Evolutionary conservation across 106 monocot species (phyloP).

Genomic region (Apostasia ramifera): DNA sequence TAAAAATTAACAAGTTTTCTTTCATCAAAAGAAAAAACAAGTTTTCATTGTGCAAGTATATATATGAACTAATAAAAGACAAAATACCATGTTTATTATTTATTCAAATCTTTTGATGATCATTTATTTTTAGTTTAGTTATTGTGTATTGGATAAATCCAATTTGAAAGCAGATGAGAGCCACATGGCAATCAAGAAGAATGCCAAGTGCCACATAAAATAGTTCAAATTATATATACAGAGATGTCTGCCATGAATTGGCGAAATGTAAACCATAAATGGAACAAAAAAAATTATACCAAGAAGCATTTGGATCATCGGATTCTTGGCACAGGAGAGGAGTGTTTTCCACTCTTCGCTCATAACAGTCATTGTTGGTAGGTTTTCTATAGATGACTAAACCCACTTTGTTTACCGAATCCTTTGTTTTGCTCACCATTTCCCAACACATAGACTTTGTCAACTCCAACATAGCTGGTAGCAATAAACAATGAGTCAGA

Average conservation of each 20-base stretch:
- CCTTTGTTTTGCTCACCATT: slow-evolving; percentile 60
- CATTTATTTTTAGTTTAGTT: no score
- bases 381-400: slow-evolving; percentile 77
- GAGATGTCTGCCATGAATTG: neutral
- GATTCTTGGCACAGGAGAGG: slow-evolving; percentile 71
- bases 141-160: no score
- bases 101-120: no score
- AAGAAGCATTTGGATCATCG: slow-evolving; percentile 82
- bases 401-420: slow-evolving; percentile 56
- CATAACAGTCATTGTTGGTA: slow-evolving; percentile 71
- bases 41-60: no score
- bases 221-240: neutral
- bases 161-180: neutral
- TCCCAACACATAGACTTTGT: slow-evolving; percentile 90
- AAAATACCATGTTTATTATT: no score
- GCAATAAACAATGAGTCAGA: slow-evolving; percentile 6
- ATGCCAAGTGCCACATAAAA: neutral
- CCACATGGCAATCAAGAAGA: neutral
- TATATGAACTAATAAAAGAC: no score
- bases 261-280: neutral
- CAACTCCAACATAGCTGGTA: slow-evolving; percentile 64
- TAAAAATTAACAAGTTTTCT: no score
- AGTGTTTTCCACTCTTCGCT: slow-evolving; percentile 34
- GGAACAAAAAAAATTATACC: slow-evolving; percentile 27
- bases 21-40: no score